Evolutionary conservation across 495 filamentous ascomycete species (phyloP).

Genomic region (Neurospora pannonica): DNA sequence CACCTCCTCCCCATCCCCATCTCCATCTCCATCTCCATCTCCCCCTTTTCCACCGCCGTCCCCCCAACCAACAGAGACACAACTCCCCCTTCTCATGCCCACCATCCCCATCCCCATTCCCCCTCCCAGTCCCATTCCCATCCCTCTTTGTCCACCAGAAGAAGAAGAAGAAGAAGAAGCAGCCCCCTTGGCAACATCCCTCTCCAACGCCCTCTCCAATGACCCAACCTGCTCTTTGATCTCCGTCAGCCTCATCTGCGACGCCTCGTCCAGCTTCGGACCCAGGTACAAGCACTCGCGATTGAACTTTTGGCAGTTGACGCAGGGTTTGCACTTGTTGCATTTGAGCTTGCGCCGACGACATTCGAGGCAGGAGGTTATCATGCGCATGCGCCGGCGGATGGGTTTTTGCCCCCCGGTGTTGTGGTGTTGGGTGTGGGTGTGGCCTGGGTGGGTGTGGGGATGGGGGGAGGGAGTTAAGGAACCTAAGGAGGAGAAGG

Average conservation of each 20-base stretch:
- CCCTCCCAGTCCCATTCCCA: neutral
- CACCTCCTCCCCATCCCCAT: constrained; percentile 15
- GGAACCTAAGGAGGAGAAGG: too few species aligned
- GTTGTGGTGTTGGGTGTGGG: neutral
- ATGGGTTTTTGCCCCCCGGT: constrained; percentile 30
- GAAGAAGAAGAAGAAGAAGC: constrained; percentile 1
- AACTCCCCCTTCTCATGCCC: neutral
- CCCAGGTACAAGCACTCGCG: constrained; percentile 59
- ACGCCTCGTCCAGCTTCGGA: constrained; percentile 49
- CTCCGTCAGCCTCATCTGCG: constrained; percentile 51
- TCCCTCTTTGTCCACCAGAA: neutral
- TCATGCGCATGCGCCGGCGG: constrained; percentile 57
- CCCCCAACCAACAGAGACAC: neutral
- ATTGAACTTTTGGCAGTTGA: constrained; percentile 53
- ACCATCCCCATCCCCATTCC: neutral
- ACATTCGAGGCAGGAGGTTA: constrained; percentile 62
- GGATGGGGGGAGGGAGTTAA: too few species aligned
- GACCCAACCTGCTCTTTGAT: constrained; percentile 63
- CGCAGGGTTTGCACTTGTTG: constrained; percentile 64
- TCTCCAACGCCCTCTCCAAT: constrained; percentile 51
- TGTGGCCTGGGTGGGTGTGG: neutral
- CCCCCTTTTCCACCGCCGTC: neutral
- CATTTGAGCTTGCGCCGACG: constrained; percentile 73
- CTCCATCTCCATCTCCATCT: neutral
- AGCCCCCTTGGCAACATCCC: constrained; percentile 37